Conservation (phyloP, 2,329 filamentous ascomycete genomes). For the Trichoderma sp. region DNA sequence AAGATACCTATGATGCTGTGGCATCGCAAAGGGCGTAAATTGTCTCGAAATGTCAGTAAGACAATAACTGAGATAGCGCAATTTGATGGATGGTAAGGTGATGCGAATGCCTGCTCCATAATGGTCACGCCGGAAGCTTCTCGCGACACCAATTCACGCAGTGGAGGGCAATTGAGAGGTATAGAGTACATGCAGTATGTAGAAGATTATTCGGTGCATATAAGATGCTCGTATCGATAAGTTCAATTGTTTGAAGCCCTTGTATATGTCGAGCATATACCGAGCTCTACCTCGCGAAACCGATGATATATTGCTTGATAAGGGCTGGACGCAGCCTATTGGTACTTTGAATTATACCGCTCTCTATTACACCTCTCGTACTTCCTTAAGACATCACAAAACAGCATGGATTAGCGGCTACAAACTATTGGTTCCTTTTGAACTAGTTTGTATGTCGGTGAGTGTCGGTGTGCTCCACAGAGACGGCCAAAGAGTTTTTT, state of each 20-base stretch:
- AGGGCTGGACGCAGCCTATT: too few relatives aligned
- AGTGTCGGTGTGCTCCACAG: background rate
- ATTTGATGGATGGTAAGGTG: background rate
- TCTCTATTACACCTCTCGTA: background rate
- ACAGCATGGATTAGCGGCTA: background rate
- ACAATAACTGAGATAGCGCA: background rate
- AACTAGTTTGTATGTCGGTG: background rate
- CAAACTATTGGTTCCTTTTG: background rate
- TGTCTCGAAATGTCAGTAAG: background rate
- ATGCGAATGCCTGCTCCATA: background rate
- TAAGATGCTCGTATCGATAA: background rate
- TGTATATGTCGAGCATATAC: background rate
- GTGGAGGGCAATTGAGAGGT: too few relatives aligned
- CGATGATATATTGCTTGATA: background rate
- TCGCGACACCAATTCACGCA: background rate
- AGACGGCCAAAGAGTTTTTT: background rate
- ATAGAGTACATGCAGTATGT: background rate
- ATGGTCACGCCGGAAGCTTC: background rate
- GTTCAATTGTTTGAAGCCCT: background rate
- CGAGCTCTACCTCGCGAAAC: background rate
- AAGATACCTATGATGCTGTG: background rate
- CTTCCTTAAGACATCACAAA: background rate
- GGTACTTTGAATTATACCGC: background rate
- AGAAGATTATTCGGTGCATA: background rate
- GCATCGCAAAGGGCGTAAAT: background rate